These are phyloP conservation scores for Myxozyma neotropica DNA, from an alignment of 805 yeast species.

Conservation along the genomic window DNA sequence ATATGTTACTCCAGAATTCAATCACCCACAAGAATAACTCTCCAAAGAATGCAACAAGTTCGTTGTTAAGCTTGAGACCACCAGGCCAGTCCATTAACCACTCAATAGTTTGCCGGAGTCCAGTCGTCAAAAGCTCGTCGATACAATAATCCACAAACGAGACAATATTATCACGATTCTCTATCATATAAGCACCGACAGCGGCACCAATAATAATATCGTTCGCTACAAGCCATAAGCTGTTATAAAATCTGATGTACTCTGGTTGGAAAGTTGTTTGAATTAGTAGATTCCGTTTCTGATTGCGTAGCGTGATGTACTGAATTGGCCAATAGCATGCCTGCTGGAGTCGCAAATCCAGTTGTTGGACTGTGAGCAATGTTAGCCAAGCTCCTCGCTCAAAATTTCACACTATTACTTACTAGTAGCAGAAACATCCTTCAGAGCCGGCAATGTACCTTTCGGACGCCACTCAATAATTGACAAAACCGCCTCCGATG, in stretches of 20 bases:
- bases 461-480: conserved; percentile 40
- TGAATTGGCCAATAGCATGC: conserved; percentile 79
- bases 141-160: conserved; percentile 42
- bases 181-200: conserved; percentile 53
- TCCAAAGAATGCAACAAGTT: conserved; percentile 81
- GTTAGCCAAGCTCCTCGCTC: not conserved
- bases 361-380: conserved; percentile 66
- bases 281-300: conserved; percentile 47
- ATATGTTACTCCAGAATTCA: conserved; percentile 56
- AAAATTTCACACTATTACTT: not conserved
- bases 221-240: conserved; percentile 82
- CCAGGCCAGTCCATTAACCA: conserved; percentile 92
- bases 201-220: conserved; percentile 77
- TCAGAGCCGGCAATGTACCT: conserved; percentile 35
- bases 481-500: conserved; percentile 41
- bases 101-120: conserved; percentile 53
- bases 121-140: conserved; percentile 49
- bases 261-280: conserved; percentile 48
- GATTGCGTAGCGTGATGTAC: conserved; percentile 57
- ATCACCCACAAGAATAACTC: conserved; percentile 85
- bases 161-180: conserved; percentile 42
- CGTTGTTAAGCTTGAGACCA: conserved; percentile 88
- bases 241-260: conserved; percentile 73
- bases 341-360: conserved; percentile 77
- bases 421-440: conserved; percentile 54